phyloP scores from a whole-genome alignment of 2,329 filamentous ascomycete species.

The Monilinia polystroma region DNA sequence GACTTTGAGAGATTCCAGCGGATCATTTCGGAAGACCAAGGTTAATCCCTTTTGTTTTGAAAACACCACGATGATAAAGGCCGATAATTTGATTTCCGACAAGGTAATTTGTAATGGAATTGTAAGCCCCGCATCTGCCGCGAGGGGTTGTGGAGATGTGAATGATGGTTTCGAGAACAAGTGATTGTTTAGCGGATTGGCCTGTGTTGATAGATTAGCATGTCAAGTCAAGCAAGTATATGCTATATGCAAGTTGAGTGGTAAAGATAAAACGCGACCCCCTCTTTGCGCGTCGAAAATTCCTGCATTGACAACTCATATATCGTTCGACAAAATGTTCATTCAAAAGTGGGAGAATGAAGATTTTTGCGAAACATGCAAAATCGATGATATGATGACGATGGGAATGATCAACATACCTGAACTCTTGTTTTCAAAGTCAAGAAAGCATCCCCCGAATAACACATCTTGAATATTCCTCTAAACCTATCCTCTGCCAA shows the following conservation, averaged over 20 bases:
- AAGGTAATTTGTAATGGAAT: conserved; percentile 97
- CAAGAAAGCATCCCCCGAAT: conserved; percentile 90
- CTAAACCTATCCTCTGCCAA: conserved; percentile 94
- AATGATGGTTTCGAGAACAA: conserved; percentile 88
- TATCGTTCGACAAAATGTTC: background rate
- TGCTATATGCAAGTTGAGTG: background rate
- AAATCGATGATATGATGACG: background rate
- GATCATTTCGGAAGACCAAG: conserved; percentile 96
- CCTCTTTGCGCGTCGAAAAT: conserved; percentile 11
- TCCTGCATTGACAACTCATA: conserved; percentile 17
- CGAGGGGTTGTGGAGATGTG: conserved; percentile 87
- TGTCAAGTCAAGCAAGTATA: conserved; percentile 25
- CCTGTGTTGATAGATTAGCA: conserved; percentile 59
- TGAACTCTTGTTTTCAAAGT: conserved; percentile 95
- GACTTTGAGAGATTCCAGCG: conserved; percentile 94
- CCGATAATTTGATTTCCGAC: conserved; percentile 91
- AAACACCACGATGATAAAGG: conserved; percentile 96
- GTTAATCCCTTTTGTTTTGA: conserved; percentile 96
- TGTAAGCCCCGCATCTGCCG: conserved; percentile 86
- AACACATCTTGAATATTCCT: conserved; percentile 99
- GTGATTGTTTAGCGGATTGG: conserved; percentile 95
- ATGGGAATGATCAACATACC: conserved; percentile 49
- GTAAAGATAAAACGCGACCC: conserved; percentile 1
- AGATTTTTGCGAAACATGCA: conserved; percentile 10
- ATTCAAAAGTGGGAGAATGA: conserved; percentile 16